A percentile compares a stretch with the other conserved stretches of the same genome.
phyloP scores from a whole-genome alignment of 2,329 filamentous ascomycete species.

The Sporothrix mexicana region DNA sequence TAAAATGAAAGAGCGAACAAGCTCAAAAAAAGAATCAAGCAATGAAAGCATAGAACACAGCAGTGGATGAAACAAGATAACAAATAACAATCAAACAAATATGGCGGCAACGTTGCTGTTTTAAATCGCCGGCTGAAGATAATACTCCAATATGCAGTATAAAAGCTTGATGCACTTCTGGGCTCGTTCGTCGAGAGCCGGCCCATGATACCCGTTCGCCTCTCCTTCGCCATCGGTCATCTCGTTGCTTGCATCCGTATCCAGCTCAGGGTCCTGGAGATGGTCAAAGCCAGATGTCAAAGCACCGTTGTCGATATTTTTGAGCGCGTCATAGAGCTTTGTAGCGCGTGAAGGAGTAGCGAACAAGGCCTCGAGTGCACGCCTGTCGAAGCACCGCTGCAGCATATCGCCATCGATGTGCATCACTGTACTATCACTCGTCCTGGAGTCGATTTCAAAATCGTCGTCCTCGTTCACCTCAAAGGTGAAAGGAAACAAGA shows the following conservation, averaged over 20 bases:
- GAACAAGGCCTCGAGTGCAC: conserved; percentile 53
- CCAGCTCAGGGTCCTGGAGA: not conserved
- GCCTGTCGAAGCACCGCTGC: conserved; percentile 56
- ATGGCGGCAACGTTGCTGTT: not conserved
- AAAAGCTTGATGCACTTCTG: conserved; percentile 54
- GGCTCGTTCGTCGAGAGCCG: conserved; percentile 39
- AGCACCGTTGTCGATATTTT: conserved; percentile 54
- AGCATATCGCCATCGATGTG: conserved; percentile 73
- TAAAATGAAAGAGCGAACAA: not conserved
- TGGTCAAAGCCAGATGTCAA: conserved; percentile 45
- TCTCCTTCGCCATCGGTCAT: conserved; percentile 39
- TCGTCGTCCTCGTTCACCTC: conserved; percentile 40
- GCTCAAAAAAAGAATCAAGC: not conserved
- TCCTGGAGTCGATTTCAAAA: conserved; percentile 45
- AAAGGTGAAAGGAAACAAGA: conserved; percentile 57
- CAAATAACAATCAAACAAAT: not conserved
- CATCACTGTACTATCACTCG: conserved; percentile 55
- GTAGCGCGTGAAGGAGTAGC: conserved; percentile 43
- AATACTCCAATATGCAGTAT: conserved; percentile 61
- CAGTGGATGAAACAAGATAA: not conserved
- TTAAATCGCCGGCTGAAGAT: conserved; percentile 51
- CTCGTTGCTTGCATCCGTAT: conserved; percentile 31
- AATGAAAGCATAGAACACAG: not conserved
- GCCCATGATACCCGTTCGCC: conserved; percentile 35
- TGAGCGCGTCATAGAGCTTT: conserved; percentile 57